Percentiles rank a stretch among this genome's conserved stretches.
These are phyloP conservation scores for Phycomyces nitens DNA, from an alignment of 192 early-diverging fungal species.

Conservation along the genomic window DNA sequence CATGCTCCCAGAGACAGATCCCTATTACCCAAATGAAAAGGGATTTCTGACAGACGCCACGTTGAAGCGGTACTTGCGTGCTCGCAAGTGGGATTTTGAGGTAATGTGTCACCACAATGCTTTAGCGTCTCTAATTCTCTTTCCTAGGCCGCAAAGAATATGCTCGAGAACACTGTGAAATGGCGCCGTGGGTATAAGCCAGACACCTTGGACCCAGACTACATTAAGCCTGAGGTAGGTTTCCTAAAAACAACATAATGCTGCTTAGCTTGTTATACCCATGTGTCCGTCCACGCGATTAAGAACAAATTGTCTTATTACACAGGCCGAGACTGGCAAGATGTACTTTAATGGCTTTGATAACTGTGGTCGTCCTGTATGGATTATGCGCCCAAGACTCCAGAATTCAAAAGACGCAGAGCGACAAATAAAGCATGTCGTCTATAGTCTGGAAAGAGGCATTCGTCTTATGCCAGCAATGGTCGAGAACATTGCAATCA, in stretches of 20 bases:
- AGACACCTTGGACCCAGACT: conserved; percentile 62
- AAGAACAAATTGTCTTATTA: neutral
- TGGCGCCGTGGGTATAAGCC: conserved; percentile 79
- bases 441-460: conserved; percentile 78
- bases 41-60: conserved; percentile 34
- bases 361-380: conserved; percentile 65
- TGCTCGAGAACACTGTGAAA: conserved; percentile 69
- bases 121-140: neutral
- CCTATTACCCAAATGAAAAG: conserved; percentile 33
- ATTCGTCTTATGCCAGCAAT: conserved; percentile 71
- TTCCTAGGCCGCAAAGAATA: conserved; percentile 46
- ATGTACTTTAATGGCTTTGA: conserved; percentile 83
- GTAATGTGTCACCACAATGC: conserved; percentile 5
- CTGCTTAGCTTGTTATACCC: neutral
- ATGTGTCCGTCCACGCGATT: neutral
- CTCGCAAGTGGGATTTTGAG: conserved; percentile 40
- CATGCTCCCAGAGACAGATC: conserved; percentile 24
- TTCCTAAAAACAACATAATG: conserved; percentile 1
- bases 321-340: conserved; percentile 72
- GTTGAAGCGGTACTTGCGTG: conserved; percentile 37
- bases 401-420: conserved; percentile 77
- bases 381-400: conserved; percentile 72
- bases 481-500: conserved; percentile 72
- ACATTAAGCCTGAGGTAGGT: conserved; percentile 68
- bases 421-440: conserved; percentile 75